Evolutionary conservation across 805 yeast genomes (phyloP).

Genomic region (Torulaspora gathmanii): DNA sequence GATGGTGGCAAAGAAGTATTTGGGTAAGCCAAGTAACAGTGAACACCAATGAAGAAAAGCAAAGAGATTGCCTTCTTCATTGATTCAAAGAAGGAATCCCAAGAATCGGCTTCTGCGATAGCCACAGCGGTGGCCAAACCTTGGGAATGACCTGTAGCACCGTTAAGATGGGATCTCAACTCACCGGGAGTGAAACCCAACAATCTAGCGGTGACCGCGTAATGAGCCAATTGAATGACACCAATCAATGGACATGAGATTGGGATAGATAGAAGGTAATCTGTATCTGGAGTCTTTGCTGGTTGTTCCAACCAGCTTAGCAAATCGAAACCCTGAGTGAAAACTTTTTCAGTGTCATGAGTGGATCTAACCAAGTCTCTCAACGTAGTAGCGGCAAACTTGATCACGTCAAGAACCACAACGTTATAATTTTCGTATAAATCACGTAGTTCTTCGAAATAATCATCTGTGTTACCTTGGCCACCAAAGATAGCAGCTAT

Average conservation of each 20-base stretch:
- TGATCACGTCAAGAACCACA: constrained; percentile 65
- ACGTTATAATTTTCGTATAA: constrained; percentile 73
- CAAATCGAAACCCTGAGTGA: constrained; percentile 89
- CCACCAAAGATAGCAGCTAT: constrained; percentile 93
- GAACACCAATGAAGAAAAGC: constrained; percentile 88
- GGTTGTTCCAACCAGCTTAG: constrained; percentile 82
- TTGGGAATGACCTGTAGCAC: constrained; percentile 87
- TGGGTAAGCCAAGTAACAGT: constrained; percentile 87
- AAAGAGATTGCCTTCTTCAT: constrained; percentile 76
- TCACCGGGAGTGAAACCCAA: constrained; percentile 89
- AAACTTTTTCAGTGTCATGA: constrained; percentile 78
- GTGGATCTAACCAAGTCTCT: constrained; percentile 57
- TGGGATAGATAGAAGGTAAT: constrained; percentile 84
- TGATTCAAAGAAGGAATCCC: constrained; percentile 75
- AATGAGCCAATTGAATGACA: constrained; percentile 91
- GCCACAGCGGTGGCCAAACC: constrained; percentile 92
- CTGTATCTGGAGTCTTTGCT: constrained; percentile 82
- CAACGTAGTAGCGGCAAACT: constrained; percentile 63
- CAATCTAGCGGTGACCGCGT: constrained; percentile 77
- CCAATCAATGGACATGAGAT: constrained; percentile 97
- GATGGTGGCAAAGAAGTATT: constrained; percentile 92
- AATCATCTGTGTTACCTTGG: constrained; percentile 97
- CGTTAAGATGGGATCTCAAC: constrained; percentile 60
- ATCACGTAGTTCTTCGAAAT: constrained; percentile 92
- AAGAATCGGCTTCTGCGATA: constrained; percentile 71